A percentile compares a stretch with the other conserved stretches of the same genome.
Evolutionary conservation across 2,329 filamentous ascomycete genomes (phyloP).

Genomic region (Colletotrichum incanum): DNA sequence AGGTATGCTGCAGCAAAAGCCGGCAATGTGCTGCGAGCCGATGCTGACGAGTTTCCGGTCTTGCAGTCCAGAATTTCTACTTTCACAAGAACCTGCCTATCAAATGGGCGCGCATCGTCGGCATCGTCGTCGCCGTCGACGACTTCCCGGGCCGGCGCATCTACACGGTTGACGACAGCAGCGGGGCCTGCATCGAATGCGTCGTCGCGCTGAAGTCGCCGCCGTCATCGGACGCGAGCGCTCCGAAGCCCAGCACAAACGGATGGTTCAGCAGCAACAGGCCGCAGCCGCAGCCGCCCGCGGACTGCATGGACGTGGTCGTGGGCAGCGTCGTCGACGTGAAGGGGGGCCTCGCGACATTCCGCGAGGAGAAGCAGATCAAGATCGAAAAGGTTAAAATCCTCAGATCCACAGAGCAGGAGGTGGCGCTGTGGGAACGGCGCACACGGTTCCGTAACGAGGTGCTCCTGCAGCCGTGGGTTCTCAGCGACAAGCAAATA

Average conservation of each 20-base stretch:
- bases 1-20: conserved; percentile 56
- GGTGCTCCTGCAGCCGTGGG: conserved; percentile 69
- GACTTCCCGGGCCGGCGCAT: conserved; percentile 63
- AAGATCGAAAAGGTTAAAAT: conserved; percentile 65
- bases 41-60: background rate
- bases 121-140: conserved; percentile 77
- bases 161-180: conserved; percentile 77
- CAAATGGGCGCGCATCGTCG: conserved; percentile 80
- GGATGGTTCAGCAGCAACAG: conserved; percentile 10
- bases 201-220: conserved; percentile 45
- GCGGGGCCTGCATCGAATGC: conserved; percentile 71
- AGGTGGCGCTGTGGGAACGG: conserved; percentile 74
- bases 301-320: conserved; percentile 55
- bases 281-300: conserved; percentile 32
- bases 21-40: background rate
- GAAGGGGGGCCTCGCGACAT: conserved; percentile 67
- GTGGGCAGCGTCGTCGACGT: conserved; percentile 71
- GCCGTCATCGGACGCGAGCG: conserved; percentile 6
- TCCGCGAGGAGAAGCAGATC: conserved; percentile 66
- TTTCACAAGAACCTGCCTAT: conserved; percentile 84
- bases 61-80: conserved; percentile 67
- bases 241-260: conserved; percentile 11
- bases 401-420: conserved; percentile 68
- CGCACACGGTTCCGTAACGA: conserved; percentile 64
- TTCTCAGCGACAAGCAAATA: conserved; percentile 65